phyloP scores from a whole-genome alignment of 495 filamentous ascomycete species.

The Penicillium antarcticum region DNA sequence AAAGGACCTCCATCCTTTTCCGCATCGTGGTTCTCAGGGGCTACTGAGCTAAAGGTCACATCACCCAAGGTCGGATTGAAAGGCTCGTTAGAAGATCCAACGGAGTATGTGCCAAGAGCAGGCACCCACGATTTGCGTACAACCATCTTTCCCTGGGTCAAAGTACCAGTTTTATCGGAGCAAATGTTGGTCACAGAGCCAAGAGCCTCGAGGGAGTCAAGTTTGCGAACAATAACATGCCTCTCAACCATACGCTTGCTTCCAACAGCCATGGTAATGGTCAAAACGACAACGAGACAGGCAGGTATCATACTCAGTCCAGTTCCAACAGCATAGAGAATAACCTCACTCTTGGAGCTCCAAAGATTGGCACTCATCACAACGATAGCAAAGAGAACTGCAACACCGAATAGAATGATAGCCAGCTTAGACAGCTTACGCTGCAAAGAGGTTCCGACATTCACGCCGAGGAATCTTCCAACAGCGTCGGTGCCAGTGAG shows the following conservation, averaged over 20 bases:
- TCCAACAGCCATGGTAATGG: constrained; percentile 62
- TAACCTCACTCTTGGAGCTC: constrained; percentile 47
- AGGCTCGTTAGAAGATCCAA: constrained; percentile 44
- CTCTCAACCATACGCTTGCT: constrained; percentile 62
- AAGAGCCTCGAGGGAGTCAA: constrained; percentile 72
- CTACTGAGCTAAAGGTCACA: constrained; percentile 31
- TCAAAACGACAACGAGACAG: constrained; percentile 61
- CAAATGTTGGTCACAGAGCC: constrained; percentile 88
- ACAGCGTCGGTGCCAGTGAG: constrained; percentile 55
- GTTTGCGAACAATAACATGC: constrained; percentile 59
- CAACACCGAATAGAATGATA: constrained; percentile 56
- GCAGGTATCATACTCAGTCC: constrained; percentile 59
- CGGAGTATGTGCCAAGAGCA: constrained; percentile 49
- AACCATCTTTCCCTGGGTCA: constrained; percentile 86
- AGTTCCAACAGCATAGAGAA: constrained; percentile 61
- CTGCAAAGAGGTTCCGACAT: constrained; percentile 58
- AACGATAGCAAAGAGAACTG: constrained; percentile 57
- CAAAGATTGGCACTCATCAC: constrained; percentile 54
- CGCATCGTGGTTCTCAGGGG: constrained; percentile 19
- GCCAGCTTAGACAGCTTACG: constrained; percentile 61
- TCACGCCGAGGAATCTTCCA: constrained; percentile 62
- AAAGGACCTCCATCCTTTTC: constrained; percentile 20
- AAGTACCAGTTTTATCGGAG: constrained; percentile 79
- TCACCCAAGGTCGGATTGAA: constrained; percentile 46
- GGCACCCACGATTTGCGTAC: constrained; percentile 71